Evolutionary conservation across 768 basidiomycete genomes (phyloP).

Genomic region (Cubamyces sp.): DNA sequence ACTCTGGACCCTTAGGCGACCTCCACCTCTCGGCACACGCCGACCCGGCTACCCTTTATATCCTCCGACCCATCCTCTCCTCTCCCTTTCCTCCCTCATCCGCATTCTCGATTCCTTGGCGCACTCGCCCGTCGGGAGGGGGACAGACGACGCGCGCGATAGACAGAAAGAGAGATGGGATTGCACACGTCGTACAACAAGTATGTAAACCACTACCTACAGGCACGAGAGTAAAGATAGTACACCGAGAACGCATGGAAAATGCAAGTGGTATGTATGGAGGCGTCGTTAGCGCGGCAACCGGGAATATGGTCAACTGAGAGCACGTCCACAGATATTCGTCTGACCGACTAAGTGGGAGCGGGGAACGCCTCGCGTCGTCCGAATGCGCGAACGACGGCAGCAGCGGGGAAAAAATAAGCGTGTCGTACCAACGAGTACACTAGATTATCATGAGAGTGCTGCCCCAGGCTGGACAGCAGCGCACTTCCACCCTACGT

Average conservation of each 20-base stretch:
- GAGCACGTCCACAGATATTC: conserved; percentile 17
- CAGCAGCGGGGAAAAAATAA: neutral
- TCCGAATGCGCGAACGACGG: neutral
- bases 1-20: too few species aligned
- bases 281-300: conserved; percentile 19
- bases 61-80: neutral
- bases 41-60: conserved; percentile 17
- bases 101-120: neutral
- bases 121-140: too few species aligned
- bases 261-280: conserved; percentile 25
- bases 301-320: conserved; percentile 16
- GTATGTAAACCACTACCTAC: conserved; percentile 14
- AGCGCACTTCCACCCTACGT: neutral
- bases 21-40: conserved; percentile 16
- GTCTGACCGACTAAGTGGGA: neutral
- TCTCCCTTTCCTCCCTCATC: neutral
- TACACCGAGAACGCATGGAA: conserved; percentile 17
- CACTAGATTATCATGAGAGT: neutral
- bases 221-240: conserved; percentile 17
- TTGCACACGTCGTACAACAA: conserved; percentile 25
- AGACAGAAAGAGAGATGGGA: conserved; percentile 10
- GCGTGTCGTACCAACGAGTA: conserved; percentile 7
- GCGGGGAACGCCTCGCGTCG: neutral
- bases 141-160: too few species aligned
- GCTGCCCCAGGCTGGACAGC: neutral